phyloP scores from a whole-genome alignment of 345 rosid species.

The Eucalyptus erythrocorys region DNA sequence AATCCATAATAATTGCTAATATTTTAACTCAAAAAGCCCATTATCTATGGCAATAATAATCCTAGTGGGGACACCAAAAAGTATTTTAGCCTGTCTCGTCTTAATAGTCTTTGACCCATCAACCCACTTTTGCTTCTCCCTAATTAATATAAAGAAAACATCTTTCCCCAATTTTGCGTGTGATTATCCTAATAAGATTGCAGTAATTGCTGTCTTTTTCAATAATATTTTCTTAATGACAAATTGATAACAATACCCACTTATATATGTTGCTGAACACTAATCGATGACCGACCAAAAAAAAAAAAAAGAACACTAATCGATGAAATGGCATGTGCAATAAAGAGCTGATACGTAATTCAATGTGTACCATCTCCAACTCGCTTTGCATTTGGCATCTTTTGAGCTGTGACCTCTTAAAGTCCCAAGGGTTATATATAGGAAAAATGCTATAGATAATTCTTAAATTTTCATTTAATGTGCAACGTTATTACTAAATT shows the following conservation, averaged over 20 bases:
- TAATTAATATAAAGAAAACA: background rate
- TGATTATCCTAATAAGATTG: background rate
- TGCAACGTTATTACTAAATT: background rate
- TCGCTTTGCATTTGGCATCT: background rate
- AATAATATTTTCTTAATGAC: background rate
- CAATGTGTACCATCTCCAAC: background rate
- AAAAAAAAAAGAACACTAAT: background rate
- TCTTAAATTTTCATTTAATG: background rate
- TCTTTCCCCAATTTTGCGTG: background rate
- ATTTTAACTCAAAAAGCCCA: background rate
- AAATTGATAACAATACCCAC: background rate
- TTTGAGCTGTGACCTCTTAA: background rate
- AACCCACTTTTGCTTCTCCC: background rate
- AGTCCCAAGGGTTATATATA: background rate
- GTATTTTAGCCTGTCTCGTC: background rate
- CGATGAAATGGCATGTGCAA: background rate
- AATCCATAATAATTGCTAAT: background rate
- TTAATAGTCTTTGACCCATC: background rate
- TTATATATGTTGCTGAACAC: background rate
- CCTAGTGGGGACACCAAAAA: background rate
- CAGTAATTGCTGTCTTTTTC: background rate
- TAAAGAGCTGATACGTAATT: background rate
- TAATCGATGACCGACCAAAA: background rate
- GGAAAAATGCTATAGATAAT: fast-evolving
- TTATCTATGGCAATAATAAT: background rate